These are phyloP conservation scores for Malassezia psittaci DNA, from an alignment of 1,284 basidiomycete species.

Conservation along the genomic window DNA sequence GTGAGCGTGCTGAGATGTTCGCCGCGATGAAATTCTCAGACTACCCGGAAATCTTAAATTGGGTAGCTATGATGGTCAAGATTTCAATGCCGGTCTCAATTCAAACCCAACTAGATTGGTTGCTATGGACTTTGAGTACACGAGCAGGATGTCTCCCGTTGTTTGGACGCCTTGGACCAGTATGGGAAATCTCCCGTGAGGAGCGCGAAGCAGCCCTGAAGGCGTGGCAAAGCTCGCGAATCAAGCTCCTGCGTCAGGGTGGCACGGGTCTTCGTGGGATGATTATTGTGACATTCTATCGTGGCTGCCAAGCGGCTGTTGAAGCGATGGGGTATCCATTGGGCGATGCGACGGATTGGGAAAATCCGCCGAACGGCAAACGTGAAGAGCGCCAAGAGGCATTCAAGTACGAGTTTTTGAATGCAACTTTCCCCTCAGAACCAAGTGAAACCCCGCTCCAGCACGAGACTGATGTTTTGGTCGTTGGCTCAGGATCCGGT, in stretches of 20 bases:
- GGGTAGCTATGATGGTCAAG: constrained; percentile 28
- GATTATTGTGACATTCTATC: constrained; percentile 36
- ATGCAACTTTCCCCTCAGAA: constrained; percentile 29
- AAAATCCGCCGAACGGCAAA: constrained; percentile 14
- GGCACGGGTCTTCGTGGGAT: constrained; percentile 35
- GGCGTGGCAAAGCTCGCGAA: constrained; percentile 29
- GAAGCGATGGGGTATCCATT: constrained; percentile 43
- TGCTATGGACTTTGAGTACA: constrained; percentile 34
- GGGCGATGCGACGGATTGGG: constrained; percentile 35
- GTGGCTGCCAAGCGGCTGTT: constrained; percentile 30
- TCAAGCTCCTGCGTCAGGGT: constrained; percentile 37
- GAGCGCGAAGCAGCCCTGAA: constrained; percentile 24
- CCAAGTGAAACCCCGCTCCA: constrained; percentile 27
- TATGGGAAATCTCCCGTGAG: constrained; percentile 24
- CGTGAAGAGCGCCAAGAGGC: constrained; percentile 10
- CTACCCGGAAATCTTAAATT: constrained; percentile 29
- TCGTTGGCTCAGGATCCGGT: constrained; percentile 51
- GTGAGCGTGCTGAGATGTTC: constrained; percentile 27
- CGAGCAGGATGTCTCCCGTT: constrained; percentile 35
- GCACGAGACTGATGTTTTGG: constrained; percentile 40
- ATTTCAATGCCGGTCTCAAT: constrained; percentile 27
- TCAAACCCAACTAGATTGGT: constrained; percentile 26
- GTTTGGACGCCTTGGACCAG: constrained; percentile 36
- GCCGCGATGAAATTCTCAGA: constrained; percentile 32
- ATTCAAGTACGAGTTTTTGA: constrained; percentile 40